phyloP scores from a whole-genome alignment of 768 basidiomycete genomes.

The Trametes punicea region DNA sequence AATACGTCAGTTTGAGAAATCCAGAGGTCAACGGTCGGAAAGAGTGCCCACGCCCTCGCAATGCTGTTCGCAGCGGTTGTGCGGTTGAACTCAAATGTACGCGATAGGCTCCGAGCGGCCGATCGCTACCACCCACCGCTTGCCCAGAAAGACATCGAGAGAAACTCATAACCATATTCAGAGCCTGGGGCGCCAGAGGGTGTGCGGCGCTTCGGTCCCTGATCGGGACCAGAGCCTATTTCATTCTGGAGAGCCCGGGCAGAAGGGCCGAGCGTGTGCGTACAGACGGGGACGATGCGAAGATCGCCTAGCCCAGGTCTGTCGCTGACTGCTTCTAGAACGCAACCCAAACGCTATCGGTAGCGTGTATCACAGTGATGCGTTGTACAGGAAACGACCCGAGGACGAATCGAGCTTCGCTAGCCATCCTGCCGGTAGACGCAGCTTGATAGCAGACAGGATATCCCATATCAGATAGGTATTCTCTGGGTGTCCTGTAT shows the following conservation, averaged over 20 bases:
- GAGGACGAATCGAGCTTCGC: not conserved
- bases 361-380: not conserved
- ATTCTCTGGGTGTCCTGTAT: not conserved
- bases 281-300: not conserved
- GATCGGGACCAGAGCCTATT: constrained; percentile 2
- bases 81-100: constrained; percentile 17
- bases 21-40: not conserved
- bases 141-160: not conserved
- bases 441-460: not conserved
- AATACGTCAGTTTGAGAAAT: constrained; percentile 15
- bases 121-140: constrained; percentile 6
- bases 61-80: not conserved
- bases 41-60: constrained; percentile 2
- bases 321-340: not conserved
- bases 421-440: constrained; percentile 3
- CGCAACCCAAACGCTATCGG: constrained; percentile 1
- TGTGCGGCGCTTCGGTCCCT: constrained; percentile 1
- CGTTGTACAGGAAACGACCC: not conserved
- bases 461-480: not conserved
- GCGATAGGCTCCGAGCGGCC: constrained; percentile 17
- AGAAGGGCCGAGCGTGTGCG: not conserved
- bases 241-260: not conserved
- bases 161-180: constrained; percentile 7
- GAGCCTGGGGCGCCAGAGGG: not conserved
- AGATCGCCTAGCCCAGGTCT: not conserved